These are phyloP conservation scores for Chrysochromulina tobinii DNA, from an alignment of 78 protist species.

Conservation along the genomic window DNA sequence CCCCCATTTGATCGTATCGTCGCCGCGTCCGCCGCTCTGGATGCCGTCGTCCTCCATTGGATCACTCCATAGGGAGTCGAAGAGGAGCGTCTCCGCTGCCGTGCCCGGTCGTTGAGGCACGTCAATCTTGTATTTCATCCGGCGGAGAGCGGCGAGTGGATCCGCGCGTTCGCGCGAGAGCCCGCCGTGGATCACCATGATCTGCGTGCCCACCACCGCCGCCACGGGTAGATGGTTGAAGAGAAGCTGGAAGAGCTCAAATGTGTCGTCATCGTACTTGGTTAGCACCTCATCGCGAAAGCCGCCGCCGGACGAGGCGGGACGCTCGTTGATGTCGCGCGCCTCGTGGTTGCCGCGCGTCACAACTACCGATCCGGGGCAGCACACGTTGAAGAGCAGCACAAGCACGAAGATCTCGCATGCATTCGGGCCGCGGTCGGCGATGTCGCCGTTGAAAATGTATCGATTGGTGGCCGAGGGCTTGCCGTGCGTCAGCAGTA, in stretches of 20 bases:
- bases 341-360: conserved; percentile 70
- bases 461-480: neutral
- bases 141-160: neutral
- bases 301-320: conserved; percentile 41
- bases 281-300: conserved; percentile 41
- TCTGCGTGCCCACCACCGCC: conserved; percentile 12
- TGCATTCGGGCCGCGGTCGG: conserved; percentile 53
- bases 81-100: conserved; percentile 1
- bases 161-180: neutral
- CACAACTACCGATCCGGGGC: conserved; percentile 6
- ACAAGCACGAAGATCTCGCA: conserved; percentile 48
- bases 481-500: neutral
- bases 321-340: conserved; percentile 44
- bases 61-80: conserved; percentile 18
- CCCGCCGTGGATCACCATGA: conserved; percentile 37
- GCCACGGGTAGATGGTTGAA: conserved; percentile 48
- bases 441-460: conserved; percentile 65
- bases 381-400: conserved; percentile 15
- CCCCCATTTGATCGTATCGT: conserved; percentile 32
- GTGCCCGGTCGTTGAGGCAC: neutral
- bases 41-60: conserved; percentile 11
- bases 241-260: conserved; percentile 12
- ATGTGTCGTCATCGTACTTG: conserved; percentile 38
- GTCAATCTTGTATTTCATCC: neutral
- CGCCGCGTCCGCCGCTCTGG: conserved; percentile 32